These are phyloP conservation scores for Trichoderma aggressivum DNA, from an alignment of 2,329 filamentous ascomycete genomes.

Conservation along the genomic window DNA sequence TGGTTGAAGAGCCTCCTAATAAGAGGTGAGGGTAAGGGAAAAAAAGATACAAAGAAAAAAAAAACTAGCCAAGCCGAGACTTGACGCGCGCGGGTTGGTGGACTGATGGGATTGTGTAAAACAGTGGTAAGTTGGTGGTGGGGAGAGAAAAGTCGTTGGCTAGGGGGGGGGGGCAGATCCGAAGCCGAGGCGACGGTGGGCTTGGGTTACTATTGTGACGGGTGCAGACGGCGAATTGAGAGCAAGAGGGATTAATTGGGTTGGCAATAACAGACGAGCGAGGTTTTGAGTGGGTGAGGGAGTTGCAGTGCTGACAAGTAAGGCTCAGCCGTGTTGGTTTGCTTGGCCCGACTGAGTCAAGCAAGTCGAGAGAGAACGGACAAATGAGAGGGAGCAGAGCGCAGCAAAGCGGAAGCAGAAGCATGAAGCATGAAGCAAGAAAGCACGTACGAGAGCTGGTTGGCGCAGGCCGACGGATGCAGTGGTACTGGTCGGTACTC, in stretches of 20 bases:
- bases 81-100: slow-evolving; percentile 11
- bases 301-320: not conserved
- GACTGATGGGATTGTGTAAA: slow-evolving; percentile 3
- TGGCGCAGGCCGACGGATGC: slow-evolving; percentile 12
- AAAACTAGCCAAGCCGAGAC: not conserved
- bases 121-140: slow-evolving; percentile 7
- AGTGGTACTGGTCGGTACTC: slow-evolving; percentile 13
- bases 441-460: slow-evolving; percentile 5
- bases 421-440: not conserved
- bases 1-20: slow-evolving; percentile 10
- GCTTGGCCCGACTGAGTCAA: not conserved
- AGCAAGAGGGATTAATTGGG: slow-evolving; percentile 17
- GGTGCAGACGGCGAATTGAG: slow-evolving; percentile 12
- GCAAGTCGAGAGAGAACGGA: not conserved
- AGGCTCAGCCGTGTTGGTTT: slow-evolving; percentile 1
- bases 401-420: not conserved
- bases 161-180: slow-evolving; percentile 15
- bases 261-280: not conserved
- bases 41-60: not conserved
- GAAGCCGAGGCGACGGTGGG: slow-evolving; percentile 16
- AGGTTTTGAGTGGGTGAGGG: not conserved
- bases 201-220: slow-evolving; percentile 16
- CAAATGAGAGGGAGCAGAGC: not conserved
- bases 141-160: slow-evolving; percentile 9
- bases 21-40: slow-evolving; percentile 1